Evolutionary conservation across 805 yeast genomes (phyloP), one percentile per base, ranked within the genome.

Genomic region (Suhomyces sp.): DNA sequence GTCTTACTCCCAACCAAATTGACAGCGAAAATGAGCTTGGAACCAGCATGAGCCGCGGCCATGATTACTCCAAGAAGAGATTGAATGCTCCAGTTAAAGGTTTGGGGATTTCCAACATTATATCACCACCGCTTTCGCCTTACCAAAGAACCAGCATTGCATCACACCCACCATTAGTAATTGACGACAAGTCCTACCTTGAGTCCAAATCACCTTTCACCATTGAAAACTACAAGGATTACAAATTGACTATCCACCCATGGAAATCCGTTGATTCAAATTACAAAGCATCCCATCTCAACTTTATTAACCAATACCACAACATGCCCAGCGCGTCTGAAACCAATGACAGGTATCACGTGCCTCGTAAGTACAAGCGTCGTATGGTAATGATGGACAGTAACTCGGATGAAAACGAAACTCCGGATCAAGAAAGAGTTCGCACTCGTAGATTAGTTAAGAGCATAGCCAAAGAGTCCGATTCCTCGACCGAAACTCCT

Each of bases 401-500:
- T 29, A 33, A 13, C 35, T 41, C 49, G 21, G 47, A 49, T 27
- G 46, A 44, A 20, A 21, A 17, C 24, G 69, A 67, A 49, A 75
- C 76, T 39, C 72, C 71, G 44, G 50, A 55, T 21, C 40, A 61
- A 13, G 85, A 81, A 49, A 76, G 80, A 60, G 79, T 83, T 35
- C 78, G 87, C 70, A 83, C 88, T 1, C 79, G 87, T 69, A 77
- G 86, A 60, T 67, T 77, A 33, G 78, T 73, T 6, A 77, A 74
- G 57, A 80, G 76, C 52, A 37, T 37, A 6, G 35, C 35, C 41
- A 57, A 66, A 24, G 51, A 53, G 21, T 39, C 43, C 39, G 51
- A 50, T 22, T 47, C 56, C 6, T 71, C 51, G 57, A 67, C 43
- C 67, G 49, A 45, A 48, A 52, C 24, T 33, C 53, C 54, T 7